phyloP scores from a whole-genome alignment of 768 basidiomycete genomes.

The Scleroderma bovista region DNA sequence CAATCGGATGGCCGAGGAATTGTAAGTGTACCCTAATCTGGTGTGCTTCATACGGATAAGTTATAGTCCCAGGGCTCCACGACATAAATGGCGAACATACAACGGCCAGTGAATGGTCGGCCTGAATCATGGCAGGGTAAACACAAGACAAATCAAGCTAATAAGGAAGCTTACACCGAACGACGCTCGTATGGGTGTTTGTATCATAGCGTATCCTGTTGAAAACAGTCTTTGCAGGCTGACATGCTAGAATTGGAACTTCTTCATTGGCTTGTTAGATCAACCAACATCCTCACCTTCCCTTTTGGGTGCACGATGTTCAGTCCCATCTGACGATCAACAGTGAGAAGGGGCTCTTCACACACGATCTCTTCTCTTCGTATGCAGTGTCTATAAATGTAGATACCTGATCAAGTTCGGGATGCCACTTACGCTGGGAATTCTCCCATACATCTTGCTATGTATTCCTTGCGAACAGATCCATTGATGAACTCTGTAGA shows the following conservation, averaged over 20 bases:
- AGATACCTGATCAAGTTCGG: not conserved
- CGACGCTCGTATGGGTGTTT: constrained; percentile 76
- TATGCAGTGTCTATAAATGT: not conserved
- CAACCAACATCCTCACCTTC: constrained; percentile 48
- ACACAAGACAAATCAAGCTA: not conserved
- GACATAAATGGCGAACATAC: constrained; percentile 45
- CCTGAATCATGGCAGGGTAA: constrained; percentile 43
- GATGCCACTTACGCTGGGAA: constrained; percentile 72
- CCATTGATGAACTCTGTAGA: constrained; percentile 80
- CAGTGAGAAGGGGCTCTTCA: constrained; percentile 81
- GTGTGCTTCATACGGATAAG: constrained; percentile 59
- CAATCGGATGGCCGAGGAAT: constrained; percentile 88
- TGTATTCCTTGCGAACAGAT: constrained; percentile 84
- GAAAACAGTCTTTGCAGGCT: constrained; percentile 90
- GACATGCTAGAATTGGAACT: constrained; percentile 5
- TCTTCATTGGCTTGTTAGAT: not conserved
- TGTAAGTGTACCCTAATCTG: constrained; percentile 97
- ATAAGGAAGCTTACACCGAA: constrained; percentile 56
- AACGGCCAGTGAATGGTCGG: constrained; percentile 86
- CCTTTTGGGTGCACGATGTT: constrained; percentile 96
- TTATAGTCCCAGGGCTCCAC: not conserved
- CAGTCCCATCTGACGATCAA: constrained; percentile 95
- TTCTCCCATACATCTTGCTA: constrained; percentile 79
- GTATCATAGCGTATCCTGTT: constrained; percentile 75
- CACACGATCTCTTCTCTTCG: constrained; percentile 73